Base-by-base conservation (phyloP, 1,139 yeast genomes). In the Pichia sp. region DNA sequence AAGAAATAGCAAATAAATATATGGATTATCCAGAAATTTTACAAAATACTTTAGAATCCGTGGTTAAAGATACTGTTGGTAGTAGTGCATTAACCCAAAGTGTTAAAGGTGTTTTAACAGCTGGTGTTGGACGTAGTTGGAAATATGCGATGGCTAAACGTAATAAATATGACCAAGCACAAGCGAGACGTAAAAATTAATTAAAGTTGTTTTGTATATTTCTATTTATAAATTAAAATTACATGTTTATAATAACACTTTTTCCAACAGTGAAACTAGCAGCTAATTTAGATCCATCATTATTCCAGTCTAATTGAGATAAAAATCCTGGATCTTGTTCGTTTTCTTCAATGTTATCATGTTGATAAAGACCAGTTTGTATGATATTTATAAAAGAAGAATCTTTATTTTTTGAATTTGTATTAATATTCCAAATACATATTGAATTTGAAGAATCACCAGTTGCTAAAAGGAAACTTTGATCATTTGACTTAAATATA, bases 141-240 rank as follows among this genome's bases (percentile, higher is more conserved):
- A 74, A 71, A 50, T 91, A 91, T 62, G 91, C 95, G 5, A 63
- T 75, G 59, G 96, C 89, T 41, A 91, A 91, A 62, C 72, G 70
- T 47, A 50, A 56, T 47, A 70, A 70, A 49, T 59, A 56, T 40
- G 41, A 32, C 7, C 40, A 42, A 33, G 37, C 52, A 15, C 44
- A 49, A 22, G 50, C 26, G 4, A 43, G 33, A 13, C 26, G 11
- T 6, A 25, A 18, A 6, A 24, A 33, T 21, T 21, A 21, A 21
- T 21, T 21, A 21, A 21, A 10, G 13, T 9, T 28, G 21, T 28
- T 13, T 13, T 8, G 13, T 18, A 19, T 34, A 25, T 22, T 20
- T 31, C 13, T 21, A 21, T 16, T 21, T 26, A 31, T n/a, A n/a
- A n/a, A n/a, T n/a, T n/a, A n/a, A n/a, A n/a, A n/a, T 29, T 22